Conservation (phyloP, 768 basidiomycete species). For the Podaxis pistillaris region DNA sequence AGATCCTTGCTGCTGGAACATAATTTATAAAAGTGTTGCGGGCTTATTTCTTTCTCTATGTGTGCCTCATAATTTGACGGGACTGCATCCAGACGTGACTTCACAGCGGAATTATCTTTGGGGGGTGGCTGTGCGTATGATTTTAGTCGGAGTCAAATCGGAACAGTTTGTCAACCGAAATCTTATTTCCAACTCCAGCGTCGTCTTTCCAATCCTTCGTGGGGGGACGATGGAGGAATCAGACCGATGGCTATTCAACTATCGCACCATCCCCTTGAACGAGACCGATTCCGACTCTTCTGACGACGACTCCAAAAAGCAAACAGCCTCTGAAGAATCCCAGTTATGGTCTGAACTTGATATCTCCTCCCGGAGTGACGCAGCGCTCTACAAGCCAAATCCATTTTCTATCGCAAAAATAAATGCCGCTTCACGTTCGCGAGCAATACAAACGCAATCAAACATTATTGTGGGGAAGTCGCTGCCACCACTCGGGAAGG, state of each 20-base stretch:
- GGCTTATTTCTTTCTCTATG: no score
- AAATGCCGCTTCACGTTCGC: constrained; percentile 59
- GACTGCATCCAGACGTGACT: no score
- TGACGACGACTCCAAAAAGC: not conserved
- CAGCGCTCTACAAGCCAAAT: constrained; percentile 67
- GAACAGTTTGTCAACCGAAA: not conserved
- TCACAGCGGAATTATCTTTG: no score
- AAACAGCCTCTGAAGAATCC: not conserved
- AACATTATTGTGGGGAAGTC: not conserved
- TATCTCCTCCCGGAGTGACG: constrained; percentile 56
- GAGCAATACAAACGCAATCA: not conserved
- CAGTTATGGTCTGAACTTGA: constrained; percentile 38
- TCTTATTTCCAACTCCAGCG: not conserved
- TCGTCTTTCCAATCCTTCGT: no score
- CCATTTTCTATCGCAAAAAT: constrained; percentile 82
- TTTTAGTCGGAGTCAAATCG: no score
- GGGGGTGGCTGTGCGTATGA: no score
- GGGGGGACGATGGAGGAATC: no score
- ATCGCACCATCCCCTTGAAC: not conserved
- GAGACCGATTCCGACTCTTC: not conserved
- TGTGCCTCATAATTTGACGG: no score
- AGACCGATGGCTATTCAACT: constrained; percentile 1
- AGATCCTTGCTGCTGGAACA: no score
- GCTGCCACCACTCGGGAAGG: not conserved
- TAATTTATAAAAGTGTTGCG: no score